Percentiles rank a stretch among this genome's conserved stretches.
Evolutionary conservation across 768 basidiomycete genomes (phyloP).

Genomic region (Boletus vermiculosoides): DNA sequence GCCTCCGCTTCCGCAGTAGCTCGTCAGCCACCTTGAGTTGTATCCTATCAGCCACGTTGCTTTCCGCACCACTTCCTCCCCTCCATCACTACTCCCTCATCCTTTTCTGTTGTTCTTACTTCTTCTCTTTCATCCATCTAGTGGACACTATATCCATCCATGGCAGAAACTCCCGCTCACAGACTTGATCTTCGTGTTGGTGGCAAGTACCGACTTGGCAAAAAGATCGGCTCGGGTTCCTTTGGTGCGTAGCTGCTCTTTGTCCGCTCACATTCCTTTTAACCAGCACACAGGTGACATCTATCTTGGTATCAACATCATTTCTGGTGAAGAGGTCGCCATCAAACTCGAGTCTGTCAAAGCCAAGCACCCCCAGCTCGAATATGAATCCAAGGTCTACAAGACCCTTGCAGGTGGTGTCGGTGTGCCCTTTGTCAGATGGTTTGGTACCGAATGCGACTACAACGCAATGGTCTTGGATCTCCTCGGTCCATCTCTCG

Average conservation of each 20-base stretch:
- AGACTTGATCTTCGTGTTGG: conserved; percentile 87
- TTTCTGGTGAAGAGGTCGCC: conserved; percentile 98
- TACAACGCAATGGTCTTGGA: conserved; percentile 99
- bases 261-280: conserved; percentile 1
- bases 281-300: conserved; percentile 72
- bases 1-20: conserved; percentile 9
- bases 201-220: conserved; percentile 96
- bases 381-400: conserved; percentile 94
- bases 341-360: conserved; percentile 99
- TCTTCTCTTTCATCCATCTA: conserved; percentile 4
- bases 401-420: conserved; percentile 99
- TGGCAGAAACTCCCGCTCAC: conserved; percentile 72
- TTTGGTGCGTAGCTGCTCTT: conserved; percentile 65
- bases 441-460: conserved; percentile 94
- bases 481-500: conserved; percentile 88
- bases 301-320: conserved; percentile 99
- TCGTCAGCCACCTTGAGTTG: conserved; percentile 39
- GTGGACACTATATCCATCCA: conserved; percentile 32
- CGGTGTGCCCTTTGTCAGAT: conserved; percentile 96
- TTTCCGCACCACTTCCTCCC: conserved; percentile 32
- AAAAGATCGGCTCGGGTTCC: conserved; percentile 99
- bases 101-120: conserved; percentile 15
- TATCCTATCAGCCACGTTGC: conserved; percentile 28
- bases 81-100: conserved; percentile 21
- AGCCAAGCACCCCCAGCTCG: conserved; percentile 99